Percentiles rank a stretch among this genome's conserved stretches.
These are phyloP conservation scores for Cucurbita pepo DNA, from an alignment of 306 rosid genomes.

Conservation along the genomic window DNA sequence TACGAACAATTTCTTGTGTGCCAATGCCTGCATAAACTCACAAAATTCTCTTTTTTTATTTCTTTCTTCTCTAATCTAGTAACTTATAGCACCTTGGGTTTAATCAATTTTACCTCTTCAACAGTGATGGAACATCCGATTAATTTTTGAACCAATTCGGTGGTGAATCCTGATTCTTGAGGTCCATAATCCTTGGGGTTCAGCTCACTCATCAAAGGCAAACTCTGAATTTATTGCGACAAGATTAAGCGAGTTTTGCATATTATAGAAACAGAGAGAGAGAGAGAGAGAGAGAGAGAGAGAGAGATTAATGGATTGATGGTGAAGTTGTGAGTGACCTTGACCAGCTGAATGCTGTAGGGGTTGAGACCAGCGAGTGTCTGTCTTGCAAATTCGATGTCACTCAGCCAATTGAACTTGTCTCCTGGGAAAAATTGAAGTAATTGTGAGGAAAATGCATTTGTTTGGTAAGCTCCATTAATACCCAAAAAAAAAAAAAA, in stretches of 20 bases:
- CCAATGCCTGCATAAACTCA: constrained; percentile 30
- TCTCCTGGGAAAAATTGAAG: constrained; percentile 28
- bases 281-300: neutral
- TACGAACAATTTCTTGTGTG: constrained; percentile 40
- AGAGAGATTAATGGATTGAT: neutral
- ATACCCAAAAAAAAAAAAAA: too few relatives aligned
- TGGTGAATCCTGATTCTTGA: constrained; percentile 48
- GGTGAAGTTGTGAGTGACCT: constrained; percentile 14
- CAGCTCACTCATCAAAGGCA: constrained; percentile 71
- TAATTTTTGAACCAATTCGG: constrained; percentile 33
- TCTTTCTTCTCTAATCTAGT: neutral
- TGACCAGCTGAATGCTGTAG: constrained; percentile 39
- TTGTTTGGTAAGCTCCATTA: too few relatives aligned
- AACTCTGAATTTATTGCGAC: neutral
- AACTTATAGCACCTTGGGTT: neutral
- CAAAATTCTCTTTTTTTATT: neutral
- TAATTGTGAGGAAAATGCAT: neutral
- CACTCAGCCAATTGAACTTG: constrained; percentile 73
- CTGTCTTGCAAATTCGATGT: constrained; percentile 64
- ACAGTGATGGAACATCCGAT: constrained; percentile 22
- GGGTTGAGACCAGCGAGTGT: constrained; percentile 87
- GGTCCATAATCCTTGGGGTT: constrained; percentile 58
- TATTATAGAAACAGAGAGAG: neutral
- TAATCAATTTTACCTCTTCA: neutral
- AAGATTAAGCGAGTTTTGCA: neutral